Conservation (phyloP, 768 basidiomycete species). For the Tephrocybe rancida region DNA sequence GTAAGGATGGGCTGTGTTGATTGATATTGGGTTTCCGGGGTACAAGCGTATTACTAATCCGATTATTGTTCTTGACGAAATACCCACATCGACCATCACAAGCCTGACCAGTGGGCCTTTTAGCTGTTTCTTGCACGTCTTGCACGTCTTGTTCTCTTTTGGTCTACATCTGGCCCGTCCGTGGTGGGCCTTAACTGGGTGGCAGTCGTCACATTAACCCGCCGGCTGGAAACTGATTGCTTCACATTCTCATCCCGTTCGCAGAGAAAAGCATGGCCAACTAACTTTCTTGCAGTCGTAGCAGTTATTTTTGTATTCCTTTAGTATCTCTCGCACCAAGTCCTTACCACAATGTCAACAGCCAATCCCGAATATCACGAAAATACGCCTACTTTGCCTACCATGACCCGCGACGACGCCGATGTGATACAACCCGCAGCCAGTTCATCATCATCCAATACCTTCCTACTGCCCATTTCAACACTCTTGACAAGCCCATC, state of each 20-base stretch:
- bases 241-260: conserved; percentile 12
- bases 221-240: conserved; percentile 22
- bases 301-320: conserved; percentile 4
- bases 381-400: conserved; percentile 26
- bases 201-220: conserved; percentile 6
- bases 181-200: conserved; percentile 1
- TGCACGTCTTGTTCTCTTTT: conserved; percentile 4
- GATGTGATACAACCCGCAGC: conserved; percentile 11
- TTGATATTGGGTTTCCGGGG: conserved; percentile 12
- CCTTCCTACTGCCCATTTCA: conserved; percentile 41
- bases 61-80: conserved; percentile 9
- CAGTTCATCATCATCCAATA: conserved; percentile 17
- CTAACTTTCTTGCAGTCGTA: conserved; percentile 11
- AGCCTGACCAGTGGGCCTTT: conserved; percentile 5
- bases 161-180: conserved; percentile 1
- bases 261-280: conserved; percentile 17
- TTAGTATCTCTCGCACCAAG: conserved; percentile 5
- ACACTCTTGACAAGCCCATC: conserved; percentile 37
- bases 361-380: conserved; percentile 26
- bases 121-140: not conserved
- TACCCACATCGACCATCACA: conserved; percentile 10
- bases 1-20: conserved; percentile 2
- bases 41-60: conserved; percentile 13
- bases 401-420: conserved; percentile 7
- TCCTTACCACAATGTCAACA: conserved; percentile 19